These are phyloP conservation scores for Prunus kanzakura DNA, from an alignment of 306 rosid species.

Conservation along the genomic window DNA sequence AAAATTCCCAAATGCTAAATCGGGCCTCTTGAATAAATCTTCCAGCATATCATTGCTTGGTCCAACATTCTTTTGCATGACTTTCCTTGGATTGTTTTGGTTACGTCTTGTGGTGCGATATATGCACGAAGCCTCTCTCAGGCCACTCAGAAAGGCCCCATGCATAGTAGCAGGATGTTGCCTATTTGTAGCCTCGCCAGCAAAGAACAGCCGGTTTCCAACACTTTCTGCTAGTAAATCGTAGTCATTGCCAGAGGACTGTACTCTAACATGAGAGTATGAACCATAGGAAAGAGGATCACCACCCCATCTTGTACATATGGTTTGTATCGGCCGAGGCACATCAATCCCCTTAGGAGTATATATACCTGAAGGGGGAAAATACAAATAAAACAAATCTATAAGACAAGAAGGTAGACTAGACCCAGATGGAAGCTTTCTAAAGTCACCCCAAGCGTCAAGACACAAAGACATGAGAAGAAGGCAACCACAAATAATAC, in stretches of 20 bases:
- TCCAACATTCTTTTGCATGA: conserved; percentile 44
- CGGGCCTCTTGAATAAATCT: conserved; percentile 71
- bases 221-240: conserved; percentile 84
- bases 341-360: conserved; percentile 66
- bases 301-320: conserved; percentile 92
- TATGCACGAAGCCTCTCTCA: conserved; percentile 87
- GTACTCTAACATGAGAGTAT: conserved; percentile 84
- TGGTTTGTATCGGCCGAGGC: conserved; percentile 74
- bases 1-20: conserved; percentile 57
- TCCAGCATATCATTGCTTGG: conserved; percentile 38
- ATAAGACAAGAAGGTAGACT: not conserved
- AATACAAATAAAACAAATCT: conserved; percentile 1
- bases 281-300: conserved; percentile 90
- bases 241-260: conserved; percentile 81
- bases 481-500: conserved; percentile 1
- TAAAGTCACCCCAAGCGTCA: conserved; percentile 2
- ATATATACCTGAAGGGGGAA: conserved; percentile 59
- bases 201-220: conserved; percentile 75
- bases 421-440: conserved; percentile 16
- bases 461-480: not conserved
- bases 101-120: conserved; percentile 35
- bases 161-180: conserved; percentile 98
- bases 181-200: conserved; percentile 94
- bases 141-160: conserved; percentile 89
- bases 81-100: conserved; percentile 44